Base-by-base conservation (phyloP, 306 rosid species). In the Alnus rubra region DNA sequence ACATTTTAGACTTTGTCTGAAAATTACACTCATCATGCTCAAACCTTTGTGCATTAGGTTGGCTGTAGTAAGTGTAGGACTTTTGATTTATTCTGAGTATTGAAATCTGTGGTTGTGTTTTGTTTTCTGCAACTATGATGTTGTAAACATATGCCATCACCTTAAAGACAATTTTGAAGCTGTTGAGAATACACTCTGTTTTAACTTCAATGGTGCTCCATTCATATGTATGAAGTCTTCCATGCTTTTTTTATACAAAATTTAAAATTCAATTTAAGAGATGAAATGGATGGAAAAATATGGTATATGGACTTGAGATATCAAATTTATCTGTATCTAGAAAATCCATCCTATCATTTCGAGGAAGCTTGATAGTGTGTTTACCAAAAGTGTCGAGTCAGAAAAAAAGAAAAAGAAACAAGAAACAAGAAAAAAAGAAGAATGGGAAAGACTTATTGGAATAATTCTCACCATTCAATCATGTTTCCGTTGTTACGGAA, bases 101-200 rank as follows among this genome's bases (percentile, higher is more conserved):
- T 78, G 71, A 83, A 74, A 69, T 62, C 69, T 33, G 45, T 31
- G 42, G 16, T 33, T 28, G 44, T 63, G 31, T 33, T 31, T 63
- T 63, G 19, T 63, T 4, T 28, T 63, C 69, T 63, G 31, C 16
- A 63, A 31, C 69, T 33, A 5, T 31, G 31, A 12, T 30, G 31
- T 13, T 12, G 65, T 59, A 59, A 58, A 31, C 65, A 0, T 59
- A 59, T 3, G 65, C 35, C 31, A 28, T 10, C 65, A 59, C 65
- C 30, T 10, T 59, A 28, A 28, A 19, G 35, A 59, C 33, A 59
- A 28, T 59, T 59, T 59, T 59, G 65, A 59, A 59, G 37, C 65
- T 59, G 15, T 59, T 59, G 37, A 59, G 12, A 59, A 33, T 33
- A 14, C 19, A 31, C 44, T 13, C 11, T 63, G 69, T 63, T 30